phyloP scores from a whole-genome alignment of 176 grass and related monocot species.

The Rhynchospora breviuscula region DNA sequence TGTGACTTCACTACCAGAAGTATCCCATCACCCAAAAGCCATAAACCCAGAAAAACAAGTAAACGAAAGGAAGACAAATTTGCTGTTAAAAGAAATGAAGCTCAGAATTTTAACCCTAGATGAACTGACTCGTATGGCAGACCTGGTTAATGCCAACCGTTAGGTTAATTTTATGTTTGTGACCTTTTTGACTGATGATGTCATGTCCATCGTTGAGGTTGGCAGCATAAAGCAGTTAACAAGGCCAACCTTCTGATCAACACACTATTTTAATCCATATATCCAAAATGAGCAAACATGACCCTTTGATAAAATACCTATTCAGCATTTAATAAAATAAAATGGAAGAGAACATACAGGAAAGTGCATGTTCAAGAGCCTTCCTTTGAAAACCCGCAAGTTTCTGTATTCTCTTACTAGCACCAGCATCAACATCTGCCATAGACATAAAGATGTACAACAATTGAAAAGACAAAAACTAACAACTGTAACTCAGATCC shows the following conservation, averaged over 20 bases:
- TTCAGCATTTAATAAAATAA: neutral
- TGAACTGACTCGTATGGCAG: neutral
- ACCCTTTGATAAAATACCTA: neutral
- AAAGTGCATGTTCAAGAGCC: slow-evolving; percentile 75
- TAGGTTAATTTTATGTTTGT: neutral
- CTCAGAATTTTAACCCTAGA: neutral
- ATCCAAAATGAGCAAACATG: neutral
- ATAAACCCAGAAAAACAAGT: neutral
- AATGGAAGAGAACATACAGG: slow-evolving; percentile 42
- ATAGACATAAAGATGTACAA: neutral
- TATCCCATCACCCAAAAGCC: neutral
- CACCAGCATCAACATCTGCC: slow-evolving; percentile 38
- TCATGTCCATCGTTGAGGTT: neutral
- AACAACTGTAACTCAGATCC: neutral
- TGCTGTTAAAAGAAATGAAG: neutral
- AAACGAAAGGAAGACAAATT: neutral
- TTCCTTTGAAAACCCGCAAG: slow-evolving; percentile 77
- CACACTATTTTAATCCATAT: neutral
- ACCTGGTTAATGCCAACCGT: neutral
- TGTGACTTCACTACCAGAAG: too few species aligned
- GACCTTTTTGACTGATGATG: neutral
- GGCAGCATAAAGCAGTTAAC: neutral
- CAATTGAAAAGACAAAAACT: neutral
- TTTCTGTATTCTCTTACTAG: slow-evolving; percentile 51
- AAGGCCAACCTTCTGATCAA: neutral